A percentile compares a stretch with the other conserved stretches of the same genome.
phyloP scores from a whole-genome alignment of 208 protist species.

The Tritrichomonas musculus region DNA sequence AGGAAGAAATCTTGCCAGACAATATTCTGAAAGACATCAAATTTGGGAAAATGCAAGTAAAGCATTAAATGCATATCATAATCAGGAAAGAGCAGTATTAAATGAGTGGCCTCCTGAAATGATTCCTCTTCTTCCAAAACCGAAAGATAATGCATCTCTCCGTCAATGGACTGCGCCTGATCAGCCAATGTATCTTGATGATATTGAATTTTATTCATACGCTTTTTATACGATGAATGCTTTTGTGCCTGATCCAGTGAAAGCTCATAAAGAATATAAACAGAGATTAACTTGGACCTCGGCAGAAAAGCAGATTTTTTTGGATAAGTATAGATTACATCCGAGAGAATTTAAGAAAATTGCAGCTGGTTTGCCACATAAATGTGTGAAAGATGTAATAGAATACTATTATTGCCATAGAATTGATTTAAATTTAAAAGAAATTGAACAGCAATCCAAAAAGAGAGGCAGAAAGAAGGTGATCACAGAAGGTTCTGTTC shows the following conservation, averaged over 20 bases:
- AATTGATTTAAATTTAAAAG: neutral
- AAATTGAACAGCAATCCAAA: neutral
- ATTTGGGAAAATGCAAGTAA: neutral
- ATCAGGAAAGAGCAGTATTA: neutral
- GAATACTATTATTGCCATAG: neutral
- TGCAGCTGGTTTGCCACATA: neutral
- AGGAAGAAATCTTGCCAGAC: neutral
- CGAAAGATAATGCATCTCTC: neutral
- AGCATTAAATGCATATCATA: neutral
- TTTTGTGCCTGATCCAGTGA: neutral
- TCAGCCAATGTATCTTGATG: slow-evolving; percentile 24
- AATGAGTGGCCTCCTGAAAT: neutral
- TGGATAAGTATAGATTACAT: slow-evolving; percentile 4
- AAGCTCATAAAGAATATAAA: neutral
- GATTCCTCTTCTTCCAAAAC: neutral
- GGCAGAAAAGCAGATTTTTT: neutral
- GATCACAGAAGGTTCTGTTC: neutral
- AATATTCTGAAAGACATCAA: neutral
- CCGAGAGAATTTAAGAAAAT: slow-evolving; percentile 10
- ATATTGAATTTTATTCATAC: neutral
- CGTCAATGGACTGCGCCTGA: neutral
- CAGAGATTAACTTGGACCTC: neutral
- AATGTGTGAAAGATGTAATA: slow-evolving; percentile 8
- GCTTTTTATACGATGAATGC: neutral
- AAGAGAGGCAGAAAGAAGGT: slow-evolving; percentile 17